A percentile compares a stretch with the other conserved stretches of the same genome.
Evolutionary conservation across 176 grass and related monocot species (phyloP).

Genomic region (Carex pumila): DNA sequence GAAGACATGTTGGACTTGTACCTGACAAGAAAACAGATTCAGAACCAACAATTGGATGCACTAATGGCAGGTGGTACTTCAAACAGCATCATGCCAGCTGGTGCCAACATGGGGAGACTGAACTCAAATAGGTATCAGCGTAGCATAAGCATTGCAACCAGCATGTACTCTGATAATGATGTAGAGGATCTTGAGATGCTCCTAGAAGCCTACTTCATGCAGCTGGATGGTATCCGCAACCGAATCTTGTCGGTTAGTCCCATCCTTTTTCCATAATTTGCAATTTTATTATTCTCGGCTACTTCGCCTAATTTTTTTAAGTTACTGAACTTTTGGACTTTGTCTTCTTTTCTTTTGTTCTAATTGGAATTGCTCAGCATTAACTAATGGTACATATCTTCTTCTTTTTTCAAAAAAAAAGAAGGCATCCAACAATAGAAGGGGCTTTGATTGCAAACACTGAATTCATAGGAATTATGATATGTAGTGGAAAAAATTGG

Average conservation of each 20-base stretch:
- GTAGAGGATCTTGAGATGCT: constrained; percentile 98
- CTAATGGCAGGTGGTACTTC: constrained; percentile 67
- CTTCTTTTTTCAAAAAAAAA: background rate
- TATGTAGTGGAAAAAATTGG: background rate
- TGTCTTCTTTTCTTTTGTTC: background rate
- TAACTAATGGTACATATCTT: background rate
- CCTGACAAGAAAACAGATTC: constrained; percentile 91
- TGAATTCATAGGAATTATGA: background rate
- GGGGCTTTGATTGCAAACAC: background rate
- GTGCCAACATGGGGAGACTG: constrained; percentile 38
- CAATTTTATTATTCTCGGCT: background rate
- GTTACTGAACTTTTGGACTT: background rate
- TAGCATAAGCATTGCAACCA: constrained; percentile 71
- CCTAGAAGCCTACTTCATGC: constrained; percentile 99
- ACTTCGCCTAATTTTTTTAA: background rate
- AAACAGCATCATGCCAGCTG: constrained; percentile 61
- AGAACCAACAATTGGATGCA: constrained; percentile 83
- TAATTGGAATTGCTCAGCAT: background rate
- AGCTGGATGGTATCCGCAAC: constrained; percentile 95
- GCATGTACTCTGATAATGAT: constrained; percentile 82
- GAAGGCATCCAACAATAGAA: background rate
- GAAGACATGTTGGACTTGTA: constrained; percentile 94
- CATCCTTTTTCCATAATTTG: background rate
- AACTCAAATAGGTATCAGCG: constrained; percentile 48
- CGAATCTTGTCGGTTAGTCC: constrained; percentile 90